A percentile compares a stretch with the other conserved stretches of the same genome.
These are phyloP conservation scores for Keqinozyma sinolaborantium DNA, from an alignment of 1,139 yeast species.

Conservation along the genomic window DNA sequence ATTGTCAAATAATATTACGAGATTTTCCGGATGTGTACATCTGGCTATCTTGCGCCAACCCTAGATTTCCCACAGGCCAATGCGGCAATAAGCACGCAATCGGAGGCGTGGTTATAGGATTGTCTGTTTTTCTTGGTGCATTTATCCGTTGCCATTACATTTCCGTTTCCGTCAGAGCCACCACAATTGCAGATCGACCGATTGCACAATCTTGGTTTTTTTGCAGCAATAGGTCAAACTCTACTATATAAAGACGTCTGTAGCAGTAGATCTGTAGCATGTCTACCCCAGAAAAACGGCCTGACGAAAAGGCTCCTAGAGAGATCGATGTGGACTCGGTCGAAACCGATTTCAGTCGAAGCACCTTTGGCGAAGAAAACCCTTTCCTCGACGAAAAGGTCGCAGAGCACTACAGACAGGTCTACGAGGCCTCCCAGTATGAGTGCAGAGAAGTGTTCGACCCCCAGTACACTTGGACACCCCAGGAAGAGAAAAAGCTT, in stretches of 20 bases:
- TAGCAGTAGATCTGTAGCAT: too few relatives aligned
- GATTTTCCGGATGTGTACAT: too few relatives aligned
- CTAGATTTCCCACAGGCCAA: too few relatives aligned
- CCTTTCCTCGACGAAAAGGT: constrained; percentile 29
- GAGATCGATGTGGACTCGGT: constrained; percentile 3
- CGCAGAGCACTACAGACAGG: constrained; percentile 22
- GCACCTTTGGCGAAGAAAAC: constrained; percentile 7
- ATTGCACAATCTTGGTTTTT: neutral
- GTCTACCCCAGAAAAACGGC: neutral
- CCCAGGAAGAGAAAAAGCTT: constrained; percentile 22
- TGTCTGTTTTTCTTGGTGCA: too few relatives aligned
- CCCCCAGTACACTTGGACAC: constrained; percentile 17
- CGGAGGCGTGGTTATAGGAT: too few relatives aligned
- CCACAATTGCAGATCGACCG: neutral
- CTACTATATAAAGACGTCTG: too few relatives aligned
- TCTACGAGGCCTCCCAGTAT: constrained; percentile 27
- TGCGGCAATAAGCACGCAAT: too few relatives aligned
- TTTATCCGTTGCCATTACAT: neutral
- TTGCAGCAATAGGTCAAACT: too few relatives aligned
- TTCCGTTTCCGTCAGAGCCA: neutral
- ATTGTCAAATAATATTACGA: too few relatives aligned
- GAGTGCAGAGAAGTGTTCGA: constrained; percentile 21
- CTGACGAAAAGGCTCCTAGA: neutral
- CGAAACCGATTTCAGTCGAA: constrained; percentile 1
- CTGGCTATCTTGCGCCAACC: too few relatives aligned